Evolutionary conservation across 1,139 yeast species (phyloP).

Genomic region (Scheffersomyces parashehatae): DNA sequence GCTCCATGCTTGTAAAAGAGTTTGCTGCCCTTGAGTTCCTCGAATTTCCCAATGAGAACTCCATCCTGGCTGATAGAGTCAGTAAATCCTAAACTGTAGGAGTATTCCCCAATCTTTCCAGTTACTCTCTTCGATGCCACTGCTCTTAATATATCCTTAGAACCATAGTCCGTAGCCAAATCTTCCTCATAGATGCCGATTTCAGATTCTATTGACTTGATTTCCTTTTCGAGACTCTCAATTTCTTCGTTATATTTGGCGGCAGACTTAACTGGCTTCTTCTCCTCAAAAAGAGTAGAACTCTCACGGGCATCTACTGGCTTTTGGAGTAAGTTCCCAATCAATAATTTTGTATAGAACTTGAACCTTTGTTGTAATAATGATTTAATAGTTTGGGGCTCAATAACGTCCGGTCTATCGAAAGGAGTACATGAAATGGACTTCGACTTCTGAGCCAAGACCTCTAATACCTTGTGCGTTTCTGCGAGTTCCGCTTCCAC

Average conservation of each 20-base stretch:
- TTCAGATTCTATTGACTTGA: constrained; percentile 18
- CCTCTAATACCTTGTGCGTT: not conserved
- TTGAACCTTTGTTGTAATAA: not conserved
- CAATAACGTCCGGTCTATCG: not conserved
- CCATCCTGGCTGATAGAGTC: constrained; percentile 62
- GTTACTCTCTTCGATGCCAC: constrained; percentile 51
- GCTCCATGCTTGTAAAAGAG: constrained; percentile 62
- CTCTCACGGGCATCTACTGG: not conserved
- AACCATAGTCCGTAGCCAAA: constrained; percentile 55
- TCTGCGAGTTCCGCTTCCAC: constrained; percentile 9
- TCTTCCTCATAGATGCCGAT: constrained; percentile 33
- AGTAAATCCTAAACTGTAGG: constrained; percentile 62
- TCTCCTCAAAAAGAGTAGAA: not conserved
- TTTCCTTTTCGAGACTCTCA: constrained; percentile 18
- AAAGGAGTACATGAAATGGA: not conserved
- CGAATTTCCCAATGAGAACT: constrained; percentile 57
- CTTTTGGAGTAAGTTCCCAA: not conserved
- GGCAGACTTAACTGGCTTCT: not conserved
- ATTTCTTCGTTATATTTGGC: constrained; percentile 9
- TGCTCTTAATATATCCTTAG: constrained; percentile 63
- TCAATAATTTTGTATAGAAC: no score
- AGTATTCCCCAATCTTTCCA: constrained; percentile 64
- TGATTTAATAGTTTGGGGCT: not conserved
- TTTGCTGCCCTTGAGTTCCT: constrained; percentile 35
- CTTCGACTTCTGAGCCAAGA: not conserved